These are phyloP conservation scores for Anethum foeniculum DNA, from an alignment of 140 eudicot species.

Conservation along the genomic window DNA sequence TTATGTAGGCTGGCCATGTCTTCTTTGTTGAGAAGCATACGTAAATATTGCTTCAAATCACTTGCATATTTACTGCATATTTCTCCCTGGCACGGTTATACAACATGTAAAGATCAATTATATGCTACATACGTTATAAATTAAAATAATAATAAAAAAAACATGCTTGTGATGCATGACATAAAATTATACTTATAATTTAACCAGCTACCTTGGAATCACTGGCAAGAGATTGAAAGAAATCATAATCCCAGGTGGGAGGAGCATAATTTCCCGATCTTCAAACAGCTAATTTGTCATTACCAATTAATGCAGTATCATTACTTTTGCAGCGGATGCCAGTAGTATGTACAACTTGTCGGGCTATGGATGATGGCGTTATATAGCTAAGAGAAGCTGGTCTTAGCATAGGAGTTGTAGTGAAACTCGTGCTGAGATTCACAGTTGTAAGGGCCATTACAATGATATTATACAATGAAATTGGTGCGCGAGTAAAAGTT, in stretches of 20 bases:
- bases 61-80: no score
- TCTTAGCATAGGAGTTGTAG: not conserved
- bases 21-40: no score
- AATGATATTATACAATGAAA: no score
- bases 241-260: constrained; percentile 4
- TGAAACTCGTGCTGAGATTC: not conserved
- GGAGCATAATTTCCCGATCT: constrained; percentile 3
- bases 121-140: not conserved
- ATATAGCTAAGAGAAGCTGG: not conserved
- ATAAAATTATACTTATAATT: not conserved
- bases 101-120: no score
- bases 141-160: not conserved
- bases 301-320: not conserved
- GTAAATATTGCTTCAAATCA: no score
- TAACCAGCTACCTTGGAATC: not conserved
- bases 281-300: not conserved
- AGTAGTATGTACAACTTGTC: not conserved
- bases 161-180: no score
- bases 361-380: not conserved
- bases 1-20: no score
- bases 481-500: no score
- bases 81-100: no score
- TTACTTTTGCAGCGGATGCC: not conserved
- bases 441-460: no score
- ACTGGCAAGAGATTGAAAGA: not conserved